phyloP scores from a whole-genome alignment of 257 asterid genomes.

The Cordia subcordata region DNA sequence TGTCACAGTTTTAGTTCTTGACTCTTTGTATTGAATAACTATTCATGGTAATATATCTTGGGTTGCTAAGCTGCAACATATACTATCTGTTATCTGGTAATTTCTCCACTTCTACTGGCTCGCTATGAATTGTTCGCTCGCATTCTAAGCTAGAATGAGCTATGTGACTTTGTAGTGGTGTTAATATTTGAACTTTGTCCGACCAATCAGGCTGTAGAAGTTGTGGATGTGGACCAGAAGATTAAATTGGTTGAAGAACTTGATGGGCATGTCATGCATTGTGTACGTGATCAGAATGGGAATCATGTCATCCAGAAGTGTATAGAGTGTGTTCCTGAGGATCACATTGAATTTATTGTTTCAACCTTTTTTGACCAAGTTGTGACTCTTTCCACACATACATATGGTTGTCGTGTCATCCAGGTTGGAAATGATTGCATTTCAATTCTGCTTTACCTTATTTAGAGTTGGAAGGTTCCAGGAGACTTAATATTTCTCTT shows the following conservation, averaged over 20 bases:
- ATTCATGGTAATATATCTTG: no score
- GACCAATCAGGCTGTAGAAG: slow-evolving; percentile 80
- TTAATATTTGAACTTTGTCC: slow-evolving; percentile 4
- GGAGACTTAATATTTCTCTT: slow-evolving; percentile 2
- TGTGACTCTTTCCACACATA: slow-evolving; percentile 87
- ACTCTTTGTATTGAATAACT: no score
- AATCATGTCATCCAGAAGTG: slow-evolving; percentile 95
- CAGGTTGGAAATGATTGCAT: slow-evolving; percentile 46
- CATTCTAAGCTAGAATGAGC: no score
- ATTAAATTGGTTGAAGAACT: slow-evolving; percentile 91
- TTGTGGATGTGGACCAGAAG: slow-evolving; percentile 85
- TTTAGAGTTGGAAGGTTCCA: not conserved
- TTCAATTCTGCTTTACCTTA: not conserved
- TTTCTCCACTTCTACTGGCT: not conserved
- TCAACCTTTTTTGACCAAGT: slow-evolving; percentile 83
- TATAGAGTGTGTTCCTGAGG: slow-evolving; percentile 91
- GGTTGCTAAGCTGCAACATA: no score
- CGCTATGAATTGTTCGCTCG: no score
- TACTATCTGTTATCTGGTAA: not conserved
- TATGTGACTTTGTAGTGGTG: slow-evolving; percentile 4
- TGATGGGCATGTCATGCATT: slow-evolving; percentile 88
- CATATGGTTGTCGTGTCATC: slow-evolving; percentile 96
- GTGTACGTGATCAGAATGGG: slow-evolving; percentile 98
- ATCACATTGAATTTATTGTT: slow-evolving; percentile 71
- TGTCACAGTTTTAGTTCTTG: no score